Base-by-base conservation (phyloP, 352 stramenopile genomes). In the Phytophthora rubi region DNA sequence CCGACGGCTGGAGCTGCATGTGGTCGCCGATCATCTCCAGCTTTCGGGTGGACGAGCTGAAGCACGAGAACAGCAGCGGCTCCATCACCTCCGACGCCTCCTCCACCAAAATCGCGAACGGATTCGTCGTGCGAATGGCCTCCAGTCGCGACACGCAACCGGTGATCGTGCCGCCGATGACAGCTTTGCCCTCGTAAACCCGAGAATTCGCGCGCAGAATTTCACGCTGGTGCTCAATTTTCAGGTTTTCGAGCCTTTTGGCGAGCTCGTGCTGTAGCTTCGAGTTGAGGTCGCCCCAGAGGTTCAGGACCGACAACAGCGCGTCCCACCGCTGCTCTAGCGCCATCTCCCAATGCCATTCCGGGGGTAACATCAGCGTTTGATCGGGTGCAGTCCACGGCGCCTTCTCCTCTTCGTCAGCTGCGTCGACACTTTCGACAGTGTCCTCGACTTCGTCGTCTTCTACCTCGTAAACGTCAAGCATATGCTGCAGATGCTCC, bases 1-100 rank as follows among this genome's bases (percentile, higher is more conserved):
- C 76, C 6, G 80, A 90, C 6, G 91, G 91, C 35, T 96, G 86
- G 2, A 97, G 73, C 59, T 97, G 90, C 76, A 91, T 72, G 58
- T 97, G 89, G 49, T 97, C 91, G 10, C 91, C 91, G 59, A 97
- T 96, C 88, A 97, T 96, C 70, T 97, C 85, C 16, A 97, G 53
- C 49, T 97, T 97, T 52, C 84, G 81, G 1, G 87, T 96, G 4
- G 85, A 93, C 10, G 89, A 89, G 47, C 82, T 86, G 26, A 97
- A 80, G 57, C 89, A 97, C 39, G 86, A 84, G 42, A 97, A 91
- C 28, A 97, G 55, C n/a, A 97, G 68, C 6, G 91, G 89, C 59
- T 97, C 89, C 59, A 96, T 81, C 30, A 97, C 90, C 78, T 97
- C 89, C 0, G 83, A 93, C 9, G 91, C 88, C 56, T 97, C 91